Evolutionary conservation across 2,329 filamentous ascomycete species (phyloP).

Genomic region (Pseudohalonectria lignicola): DNA sequence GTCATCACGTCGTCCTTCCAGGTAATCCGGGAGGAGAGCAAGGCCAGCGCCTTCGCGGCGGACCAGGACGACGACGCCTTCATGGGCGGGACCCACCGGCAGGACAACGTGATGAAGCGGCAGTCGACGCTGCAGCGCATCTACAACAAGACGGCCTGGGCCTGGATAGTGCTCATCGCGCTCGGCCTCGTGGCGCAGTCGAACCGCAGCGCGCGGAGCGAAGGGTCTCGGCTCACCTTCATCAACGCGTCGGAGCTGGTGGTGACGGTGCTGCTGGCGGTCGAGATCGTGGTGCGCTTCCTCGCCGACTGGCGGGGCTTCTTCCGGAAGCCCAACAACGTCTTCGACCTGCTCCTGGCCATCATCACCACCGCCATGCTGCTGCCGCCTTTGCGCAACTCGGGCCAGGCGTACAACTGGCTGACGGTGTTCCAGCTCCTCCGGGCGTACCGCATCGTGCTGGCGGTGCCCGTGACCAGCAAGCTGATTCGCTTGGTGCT

Average conservation of each 20-base stretch:
- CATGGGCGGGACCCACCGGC: conserved; percentile 17
- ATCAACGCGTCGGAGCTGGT: conserved; percentile 64
- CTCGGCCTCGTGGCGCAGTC: conserved; percentile 73
- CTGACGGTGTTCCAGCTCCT: conserved; percentile 89
- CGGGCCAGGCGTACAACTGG: conserved; percentile 69
- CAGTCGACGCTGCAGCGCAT: conserved; percentile 50
- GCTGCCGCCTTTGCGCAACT: conserved; percentile 66
- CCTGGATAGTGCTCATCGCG: conserved; percentile 75
- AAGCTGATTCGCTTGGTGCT: conserved; percentile 81
- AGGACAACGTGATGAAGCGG: conserved; percentile 28
- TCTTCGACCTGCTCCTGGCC: conserved; percentile 68
- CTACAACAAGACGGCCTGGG: conserved; percentile 60
- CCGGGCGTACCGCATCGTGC: conserved; percentile 80
- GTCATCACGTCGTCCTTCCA: conserved; percentile 99
- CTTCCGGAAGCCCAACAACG: conserved; percentile 60
- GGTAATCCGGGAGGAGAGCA: conserved; percentile 93
- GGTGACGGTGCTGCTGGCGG: conserved; percentile 66
- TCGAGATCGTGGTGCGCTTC: conserved; percentile 77
- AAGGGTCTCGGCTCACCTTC: conserved; percentile 42
- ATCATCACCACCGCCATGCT: conserved; percentile 77
- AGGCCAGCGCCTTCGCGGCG: conserved; percentile 81
- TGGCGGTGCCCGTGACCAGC: conserved; percentile 78
- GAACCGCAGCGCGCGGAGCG: conserved; percentile 68
- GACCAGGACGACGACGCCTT: conserved; percentile 40
- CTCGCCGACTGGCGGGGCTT: conserved; percentile 72